Base-by-base conservation (phyloP, 2,329 filamentous ascomycete genomes). In the Orbilia blumenaviensis region DNA sequence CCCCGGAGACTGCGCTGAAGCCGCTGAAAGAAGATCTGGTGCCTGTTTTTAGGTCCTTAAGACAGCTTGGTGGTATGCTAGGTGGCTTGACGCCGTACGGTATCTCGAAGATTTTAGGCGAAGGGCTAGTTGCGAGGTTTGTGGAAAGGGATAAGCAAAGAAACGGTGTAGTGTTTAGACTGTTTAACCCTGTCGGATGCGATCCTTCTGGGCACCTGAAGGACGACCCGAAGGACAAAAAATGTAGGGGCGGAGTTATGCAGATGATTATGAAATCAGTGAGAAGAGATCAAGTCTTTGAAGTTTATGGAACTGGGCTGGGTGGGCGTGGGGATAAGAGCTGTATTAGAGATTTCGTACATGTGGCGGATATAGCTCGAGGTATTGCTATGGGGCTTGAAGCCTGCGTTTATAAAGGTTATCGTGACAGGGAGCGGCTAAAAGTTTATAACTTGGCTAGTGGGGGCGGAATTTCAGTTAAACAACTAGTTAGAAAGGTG, bases 111-210 rank as follows among this genome's bases (percentile, higher is more conserved):
- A 90, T 88, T 84, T 88, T 91, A 82, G 88, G 87, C 73, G 89
- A 91, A 80, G 87, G 88, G 5, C 90, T 91, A 52, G 82, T 91
- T 8, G 86, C 87, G 12, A 89, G 90, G 80, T 82, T 89, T 46
- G 88, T 88, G 7, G 82, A 83, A n/a, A 86, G 88, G 2, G 87
- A 90, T 80, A 85, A 87, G 3, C 84, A 85, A 21, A 90, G 88
- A 88, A 86, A 85, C n/a, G 88, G 90, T 77, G 87, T 88, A 25
- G 87, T 88, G 4, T 84, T 91, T 34, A 85, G 89, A 21, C 90
- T 91, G 81, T 91, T 91, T 83, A 91, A 90, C 77, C 89, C 89
- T 0, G 87, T 90, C 67, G 89, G 89, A 8, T 90, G 88, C 81
- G 88, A 91, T 80, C 83, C 87, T 34, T 89, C 88, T 1, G 89